These are phyloP conservation scores for Melaleuca alternifolia DNA, from an alignment of 345 rosid genomes.

Conservation along the genomic window DNA sequence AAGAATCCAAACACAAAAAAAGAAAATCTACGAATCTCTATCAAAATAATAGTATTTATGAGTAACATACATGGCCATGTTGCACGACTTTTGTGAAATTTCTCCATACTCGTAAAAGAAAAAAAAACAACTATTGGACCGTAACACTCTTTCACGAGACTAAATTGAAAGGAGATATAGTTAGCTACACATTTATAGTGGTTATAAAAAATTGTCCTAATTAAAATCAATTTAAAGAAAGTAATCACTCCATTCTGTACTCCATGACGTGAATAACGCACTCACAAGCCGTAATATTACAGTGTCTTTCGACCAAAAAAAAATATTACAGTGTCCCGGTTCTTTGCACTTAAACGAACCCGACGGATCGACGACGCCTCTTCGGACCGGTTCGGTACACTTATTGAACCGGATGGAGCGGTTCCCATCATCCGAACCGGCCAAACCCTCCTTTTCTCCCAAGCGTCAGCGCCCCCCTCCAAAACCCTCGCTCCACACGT, in stretches of 20 bases:
- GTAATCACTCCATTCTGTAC: not conserved
- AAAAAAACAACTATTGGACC: not conserved
- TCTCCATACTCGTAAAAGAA: not conserved
- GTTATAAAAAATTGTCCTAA: not conserved
- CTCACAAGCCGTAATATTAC: not conserved
- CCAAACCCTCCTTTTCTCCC: not conserved
- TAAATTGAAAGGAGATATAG: not conserved
- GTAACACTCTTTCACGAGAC: fast-evolving
- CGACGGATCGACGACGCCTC: not conserved
- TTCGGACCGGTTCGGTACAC: not conserved
- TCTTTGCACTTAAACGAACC: not conserved
- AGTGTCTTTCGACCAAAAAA: too few species aligned
- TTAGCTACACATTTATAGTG: not conserved
- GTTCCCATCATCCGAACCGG: not conserved
- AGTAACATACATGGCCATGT: not conserved
- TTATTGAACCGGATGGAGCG: not conserved
- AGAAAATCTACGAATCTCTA: not conserved
- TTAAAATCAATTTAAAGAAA: not conserved
- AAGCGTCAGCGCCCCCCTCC: not conserved
- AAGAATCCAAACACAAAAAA: not conserved
- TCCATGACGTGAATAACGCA: fast-evolving
- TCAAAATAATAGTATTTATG: not conserved
- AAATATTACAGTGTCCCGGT: too few species aligned
- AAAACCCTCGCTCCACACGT: not conserved
- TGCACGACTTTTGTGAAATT: not conserved